Conservation (phyloP, 2,329 filamentous ascomycete species). For the Parafenestella ontariensis region DNA sequence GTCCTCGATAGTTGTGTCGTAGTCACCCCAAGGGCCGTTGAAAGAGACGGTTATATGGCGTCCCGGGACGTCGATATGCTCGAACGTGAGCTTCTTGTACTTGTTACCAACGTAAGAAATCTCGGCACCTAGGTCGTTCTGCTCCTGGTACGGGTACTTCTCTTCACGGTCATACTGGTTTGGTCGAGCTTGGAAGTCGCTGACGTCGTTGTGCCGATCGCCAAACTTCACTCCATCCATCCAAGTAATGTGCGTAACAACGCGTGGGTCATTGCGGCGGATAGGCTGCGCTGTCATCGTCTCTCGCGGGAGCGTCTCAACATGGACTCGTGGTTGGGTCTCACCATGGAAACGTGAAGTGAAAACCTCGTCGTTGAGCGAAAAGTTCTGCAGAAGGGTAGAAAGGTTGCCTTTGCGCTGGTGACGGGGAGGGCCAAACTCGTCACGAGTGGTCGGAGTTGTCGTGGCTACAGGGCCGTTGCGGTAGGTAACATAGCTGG, state of each 20-base stretch:
- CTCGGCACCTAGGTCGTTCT: constrained; percentile 61
- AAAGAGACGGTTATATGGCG: constrained; percentile 64
- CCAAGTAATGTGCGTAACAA: constrained; percentile 67
- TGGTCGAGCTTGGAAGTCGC: constrained; percentile 25
- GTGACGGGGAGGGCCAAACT: constrained; percentile 24
- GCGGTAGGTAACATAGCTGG: constrained; percentile 84
- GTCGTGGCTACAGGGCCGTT: constrained; percentile 52
- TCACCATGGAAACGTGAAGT: constrained; percentile 10
- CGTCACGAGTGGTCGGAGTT: constrained; percentile 22
- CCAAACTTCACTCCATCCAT: constrained; percentile 71
- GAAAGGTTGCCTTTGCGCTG: constrained; percentile 35
- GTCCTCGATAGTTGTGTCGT: constrained; percentile 30
- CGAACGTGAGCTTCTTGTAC: constrained; percentile 67
- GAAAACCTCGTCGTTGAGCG: constrained; percentile 20
- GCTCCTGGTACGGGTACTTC: constrained; percentile 53
- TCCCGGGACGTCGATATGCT: constrained; percentile 63
- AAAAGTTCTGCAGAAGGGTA: constrained; percentile 34
- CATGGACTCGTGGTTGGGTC: constrained; percentile 9
- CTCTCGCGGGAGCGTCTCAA: constrained; percentile 31
- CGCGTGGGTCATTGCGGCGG: constrained; percentile 56
- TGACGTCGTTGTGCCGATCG: constrained; percentile 42
- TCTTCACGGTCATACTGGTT: constrained; percentile 20
- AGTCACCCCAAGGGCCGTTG: constrained; percentile 65
- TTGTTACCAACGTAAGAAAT: constrained; percentile 67
- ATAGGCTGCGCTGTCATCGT: constrained; percentile 60